A percentile compares a stretch with the other conserved stretches of the same genome.
Evolutionary conservation across 768 basidiomycete species (phyloP).

Genomic region (Collybia mongolica): DNA sequence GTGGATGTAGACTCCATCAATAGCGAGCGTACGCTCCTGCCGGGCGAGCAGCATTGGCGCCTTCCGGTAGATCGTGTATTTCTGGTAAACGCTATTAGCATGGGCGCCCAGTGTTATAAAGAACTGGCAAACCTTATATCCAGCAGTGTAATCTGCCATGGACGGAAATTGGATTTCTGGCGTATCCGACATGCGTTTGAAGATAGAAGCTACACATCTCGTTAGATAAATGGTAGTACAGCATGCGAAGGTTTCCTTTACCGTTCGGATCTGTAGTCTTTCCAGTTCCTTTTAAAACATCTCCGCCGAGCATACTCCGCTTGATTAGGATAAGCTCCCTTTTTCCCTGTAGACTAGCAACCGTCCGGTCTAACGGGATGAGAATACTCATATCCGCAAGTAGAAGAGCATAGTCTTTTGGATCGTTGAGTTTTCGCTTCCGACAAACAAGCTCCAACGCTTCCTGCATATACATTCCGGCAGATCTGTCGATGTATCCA

Average conservation of each 20-base stretch:
- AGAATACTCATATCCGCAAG: constrained; percentile 68
- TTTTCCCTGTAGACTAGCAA: constrained; percentile 91
- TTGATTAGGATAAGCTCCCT: constrained; percentile 81
- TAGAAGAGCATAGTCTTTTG: constrained; percentile 83
- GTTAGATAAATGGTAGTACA: background rate
- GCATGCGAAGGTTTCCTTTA: constrained; percentile 27
- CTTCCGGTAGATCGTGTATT: constrained; percentile 91
- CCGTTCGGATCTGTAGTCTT: constrained; percentile 92
- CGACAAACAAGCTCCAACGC: constrained; percentile 83
- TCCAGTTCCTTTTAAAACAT: constrained; percentile 61
- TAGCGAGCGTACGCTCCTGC: constrained; percentile 87
- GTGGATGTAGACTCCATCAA: constrained; percentile 94
- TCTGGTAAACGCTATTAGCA: constrained; percentile 41
- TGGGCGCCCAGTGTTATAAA: background rate
- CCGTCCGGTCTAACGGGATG: constrained; percentile 91
- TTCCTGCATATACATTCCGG: constrained; percentile 97
- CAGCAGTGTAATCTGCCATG: constrained; percentile 75
- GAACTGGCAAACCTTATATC: constrained; percentile 69
- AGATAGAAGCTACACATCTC: constrained; percentile 73
- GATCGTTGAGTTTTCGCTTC: constrained; percentile 61
- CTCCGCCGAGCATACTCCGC: constrained; percentile 69
- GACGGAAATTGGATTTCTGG: constrained; percentile 56
- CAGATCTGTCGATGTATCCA: constrained; percentile 47
- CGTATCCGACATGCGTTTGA: constrained; percentile 83
- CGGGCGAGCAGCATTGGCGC: constrained; percentile 91